Conservation (phyloP, 148 eudicot genomes). For the Hydrangea macrophylla region DNA sequence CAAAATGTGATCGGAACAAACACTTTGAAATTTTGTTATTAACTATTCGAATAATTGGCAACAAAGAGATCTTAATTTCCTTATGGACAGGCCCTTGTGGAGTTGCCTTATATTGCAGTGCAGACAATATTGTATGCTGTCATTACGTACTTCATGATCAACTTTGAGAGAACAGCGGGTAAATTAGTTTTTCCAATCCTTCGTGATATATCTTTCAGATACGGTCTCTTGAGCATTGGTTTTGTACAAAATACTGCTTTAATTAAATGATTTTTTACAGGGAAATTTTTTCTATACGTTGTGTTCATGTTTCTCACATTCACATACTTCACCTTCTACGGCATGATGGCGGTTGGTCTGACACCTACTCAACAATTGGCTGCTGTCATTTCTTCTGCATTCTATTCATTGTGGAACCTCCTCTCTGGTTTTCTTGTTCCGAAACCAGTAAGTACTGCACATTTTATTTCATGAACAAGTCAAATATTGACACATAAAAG, state of each 20-base stretch:
- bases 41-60: not conserved
- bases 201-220: not conserved
- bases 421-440: slow-evolving; percentile 86
- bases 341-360: slow-evolving; percentile 91
- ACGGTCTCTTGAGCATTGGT: too few species aligned
- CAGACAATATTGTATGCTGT: slow-evolving; percentile 65
- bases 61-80: slow-evolving; percentile 2
- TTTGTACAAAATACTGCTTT: too few species aligned
- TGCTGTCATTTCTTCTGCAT: slow-evolving; percentile 78
- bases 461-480: not conserved
- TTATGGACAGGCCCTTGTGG: slow-evolving; percentile 63
- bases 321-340: slow-evolving; percentile 84
- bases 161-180: slow-evolving; percentile 65
- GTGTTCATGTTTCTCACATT: slow-evolving; percentile 84
- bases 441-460: slow-evolving; percentile 51
- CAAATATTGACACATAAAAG: not conserved
- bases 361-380: slow-evolving; percentile 68
- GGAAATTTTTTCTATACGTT: slow-evolving; percentile 57
- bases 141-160: slow-evolving; percentile 86
- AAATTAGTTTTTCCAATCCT: slow-evolving; percentile 17
- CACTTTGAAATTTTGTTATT: not conserved
- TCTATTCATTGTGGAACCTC: slow-evolving; percentile 88
- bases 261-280: too few species aligned
- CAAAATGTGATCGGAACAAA: not conserved
- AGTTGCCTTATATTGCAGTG: slow-evolving; percentile 62